Evolutionary conservation across 1,139 yeast genomes (phyloP).

Genomic region (Candida sp.): DNA sequence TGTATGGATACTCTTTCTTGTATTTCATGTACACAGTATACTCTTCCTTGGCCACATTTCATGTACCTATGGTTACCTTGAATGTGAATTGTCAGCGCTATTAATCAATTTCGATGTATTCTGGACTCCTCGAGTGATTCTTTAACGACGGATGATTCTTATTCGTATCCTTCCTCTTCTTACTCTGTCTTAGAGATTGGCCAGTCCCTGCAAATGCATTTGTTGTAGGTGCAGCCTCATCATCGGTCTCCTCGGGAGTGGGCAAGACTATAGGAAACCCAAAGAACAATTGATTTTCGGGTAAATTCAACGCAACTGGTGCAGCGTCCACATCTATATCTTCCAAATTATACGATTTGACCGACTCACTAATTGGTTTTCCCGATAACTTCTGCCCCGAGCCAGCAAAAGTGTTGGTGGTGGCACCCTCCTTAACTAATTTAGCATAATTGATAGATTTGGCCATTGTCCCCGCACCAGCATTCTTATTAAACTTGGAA

Average conservation of each 20-base stretch:
- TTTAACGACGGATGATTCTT: constrained; percentile 40
- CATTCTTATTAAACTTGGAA: constrained; percentile 33
- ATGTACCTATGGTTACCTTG: no score
- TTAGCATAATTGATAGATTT: constrained; percentile 66
- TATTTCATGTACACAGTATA: no score
- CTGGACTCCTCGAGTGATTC: constrained; percentile 64
- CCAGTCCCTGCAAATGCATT: constrained; percentile 56
- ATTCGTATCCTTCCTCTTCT: constrained; percentile 65
- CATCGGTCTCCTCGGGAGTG: constrained; percentile 40
- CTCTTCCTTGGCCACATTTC: no score
- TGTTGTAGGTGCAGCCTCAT: constrained; percentile 11
- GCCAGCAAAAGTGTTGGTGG: constrained; percentile 44
- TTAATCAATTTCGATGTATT: constrained; percentile 74
- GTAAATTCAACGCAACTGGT: constrained; percentile 70
- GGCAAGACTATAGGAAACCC: constrained; percentile 90
- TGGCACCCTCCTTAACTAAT: constrained; percentile 42
- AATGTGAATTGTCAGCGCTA: no score
- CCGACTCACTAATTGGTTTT: constrained; percentile 29
- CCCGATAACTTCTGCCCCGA: constrained; percentile 76
- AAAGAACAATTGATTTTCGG: constrained; percentile 85
- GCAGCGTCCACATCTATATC: constrained; percentile 52
- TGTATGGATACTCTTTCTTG: no score
- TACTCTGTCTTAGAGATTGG: constrained; percentile 67
- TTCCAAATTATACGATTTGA: constrained; percentile 21
- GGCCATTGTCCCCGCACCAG: constrained; percentile 78